Base-by-base conservation (phyloP, 495 filamentous ascomycete species). In the Talaromyces thailandensis region DNA sequence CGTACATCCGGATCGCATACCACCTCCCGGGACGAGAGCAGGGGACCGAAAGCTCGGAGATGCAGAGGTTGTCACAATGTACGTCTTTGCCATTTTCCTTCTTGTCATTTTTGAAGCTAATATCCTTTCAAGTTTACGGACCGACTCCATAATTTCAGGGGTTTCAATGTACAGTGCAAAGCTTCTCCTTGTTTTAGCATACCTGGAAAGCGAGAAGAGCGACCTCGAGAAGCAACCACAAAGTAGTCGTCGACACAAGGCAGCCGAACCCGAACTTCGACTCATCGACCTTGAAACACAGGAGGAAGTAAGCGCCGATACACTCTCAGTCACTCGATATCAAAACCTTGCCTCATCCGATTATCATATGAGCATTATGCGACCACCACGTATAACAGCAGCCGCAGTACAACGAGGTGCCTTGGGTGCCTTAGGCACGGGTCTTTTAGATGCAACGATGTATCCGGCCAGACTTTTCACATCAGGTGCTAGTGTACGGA, bases 81-180 rank as follows among this genome's bases (percentile, higher is more conserved):
- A 72, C 74, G 91, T 80, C 64, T 51, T 11, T 45, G n/a, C 2
- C 26, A 62, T 57, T 18, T 57, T 3, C 23, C 28, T 12, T 12
- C 16, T 18, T 24, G 56, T 51, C 40, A 6, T n/a, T n/a, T 37
- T 35, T 60, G 24, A 24, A 61, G 24, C 68, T 74, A 45, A 66
- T 53, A 25, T 8, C n/a, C 28, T 55, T 7, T 48, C 7, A 63
- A 96, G 91, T 77, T 82, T 98, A 75, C 88, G 90, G 67, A 93
- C 93, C 66, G 94, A 98, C 78, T 97, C 95, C 76, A 90, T 93
- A 65, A 89, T 98, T 80, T 96, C 93, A 73, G 94, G 95, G 70
- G 88, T 98, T 70, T 92, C 94, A 64, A 81, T 98, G 76, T 98
- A 97, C 87, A 96, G 90, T 71, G 92, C 93, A 67, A 92, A 84